A percentile compares a stretch with the other conserved stretches of the same genome.
Conservation (phyloP, 2,329 filamentous ascomycete species). For the Onygenales sp. region DNA sequence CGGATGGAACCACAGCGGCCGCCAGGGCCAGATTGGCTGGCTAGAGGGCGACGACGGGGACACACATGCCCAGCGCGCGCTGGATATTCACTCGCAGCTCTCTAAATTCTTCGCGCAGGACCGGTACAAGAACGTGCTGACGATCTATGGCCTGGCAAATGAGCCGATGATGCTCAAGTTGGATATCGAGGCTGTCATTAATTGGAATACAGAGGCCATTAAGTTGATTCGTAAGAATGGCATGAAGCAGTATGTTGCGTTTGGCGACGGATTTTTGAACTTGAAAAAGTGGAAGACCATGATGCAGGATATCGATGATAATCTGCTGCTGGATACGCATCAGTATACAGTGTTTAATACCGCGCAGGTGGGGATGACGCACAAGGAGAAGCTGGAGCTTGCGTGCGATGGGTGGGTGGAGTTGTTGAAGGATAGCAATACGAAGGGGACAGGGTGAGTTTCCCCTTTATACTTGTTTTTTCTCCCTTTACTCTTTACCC, state of each 20-base stretch:
- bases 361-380: slow-evolving; percentile 70
- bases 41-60: slow-evolving; percentile 79
- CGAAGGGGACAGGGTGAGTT: slow-evolving; percentile 56
- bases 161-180: slow-evolving; percentile 81
- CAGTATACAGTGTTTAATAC: slow-evolving; percentile 98
- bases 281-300: slow-evolving; percentile 83
- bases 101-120: slow-evolving; percentile 88
- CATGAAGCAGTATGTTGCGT: slow-evolving; percentile 58
- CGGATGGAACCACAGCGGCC: slow-evolving; percentile 93
- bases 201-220: slow-evolving; percentile 71
- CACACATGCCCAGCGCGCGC: slow-evolving; percentile 66
- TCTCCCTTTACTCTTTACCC: not conserved
- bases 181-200: slow-evolving; percentile 54
- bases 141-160: slow-evolving; percentile 90
- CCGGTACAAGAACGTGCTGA: slow-evolving; percentile 83
- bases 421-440: slow-evolving; percentile 64
- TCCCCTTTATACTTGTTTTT: not conserved
- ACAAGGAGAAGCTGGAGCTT: slow-evolving; percentile 75
- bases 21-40: slow-evolving; percentile 73
- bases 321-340: slow-evolving; percentile 84
- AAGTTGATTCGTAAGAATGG: slow-evolving; percentile 67
- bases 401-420: slow-evolving; percentile 73
- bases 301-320: slow-evolving; percentile 57
- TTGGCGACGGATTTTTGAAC: slow-evolving; percentile 92
- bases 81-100: slow-evolving; percentile 79